Conservation (phyloP, 2,329 filamentous ascomycete species). For the Fusarium fracticaudum region DNA sequence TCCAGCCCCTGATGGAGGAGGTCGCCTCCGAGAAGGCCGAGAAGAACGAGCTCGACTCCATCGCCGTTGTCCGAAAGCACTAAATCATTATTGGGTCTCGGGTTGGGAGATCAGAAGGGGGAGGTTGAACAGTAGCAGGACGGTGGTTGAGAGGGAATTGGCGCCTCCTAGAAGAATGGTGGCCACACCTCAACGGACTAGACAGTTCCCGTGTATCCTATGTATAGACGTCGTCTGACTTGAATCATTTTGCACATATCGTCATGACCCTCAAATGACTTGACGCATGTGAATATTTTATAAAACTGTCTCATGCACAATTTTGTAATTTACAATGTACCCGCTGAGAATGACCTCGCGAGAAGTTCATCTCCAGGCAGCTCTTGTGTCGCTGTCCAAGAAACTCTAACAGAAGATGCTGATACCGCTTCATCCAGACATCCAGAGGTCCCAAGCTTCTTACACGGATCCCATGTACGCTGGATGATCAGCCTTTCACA, state of each 20-base stretch:
- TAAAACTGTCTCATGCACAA: conserved; percentile 37
- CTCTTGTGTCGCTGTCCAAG: conserved; percentile 20
- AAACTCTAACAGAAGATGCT: conserved; percentile 10
- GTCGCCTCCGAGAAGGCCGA: conserved; percentile 61
- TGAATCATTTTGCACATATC: conserved; percentile 42
- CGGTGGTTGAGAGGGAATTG: conserved; percentile 38
- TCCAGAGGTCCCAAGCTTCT: conserved; percentile 21
- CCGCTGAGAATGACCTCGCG: conserved; percentile 15
- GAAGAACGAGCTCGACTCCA: conserved; percentile 61
- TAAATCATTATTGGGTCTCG: conserved; percentile 39
- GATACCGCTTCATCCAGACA: conserved; percentile 9
- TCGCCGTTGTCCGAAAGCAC: conserved; percentile 62
- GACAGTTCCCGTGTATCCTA: conserved; percentile 49
- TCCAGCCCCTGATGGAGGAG: conserved; percentile 62
- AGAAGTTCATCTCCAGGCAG: conserved; percentile 17
- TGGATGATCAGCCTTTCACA: conserved; percentile 27
- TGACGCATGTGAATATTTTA: conserved; percentile 28
- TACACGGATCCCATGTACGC: conserved; percentile 21
- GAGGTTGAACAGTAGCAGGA: conserved; percentile 29
- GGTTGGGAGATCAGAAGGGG: conserved; percentile 11
- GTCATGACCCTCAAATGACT: background rate
- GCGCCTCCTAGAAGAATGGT: conserved; percentile 34
- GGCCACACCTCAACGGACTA: conserved; percentile 40
- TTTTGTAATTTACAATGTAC: conserved; percentile 41
- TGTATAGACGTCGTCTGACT: conserved; percentile 48